These are phyloP conservation scores for Apiospora rasikravindrae DNA, from an alignment of 2,329 filamentous ascomycete species.

Conservation along the genomic window DNA sequence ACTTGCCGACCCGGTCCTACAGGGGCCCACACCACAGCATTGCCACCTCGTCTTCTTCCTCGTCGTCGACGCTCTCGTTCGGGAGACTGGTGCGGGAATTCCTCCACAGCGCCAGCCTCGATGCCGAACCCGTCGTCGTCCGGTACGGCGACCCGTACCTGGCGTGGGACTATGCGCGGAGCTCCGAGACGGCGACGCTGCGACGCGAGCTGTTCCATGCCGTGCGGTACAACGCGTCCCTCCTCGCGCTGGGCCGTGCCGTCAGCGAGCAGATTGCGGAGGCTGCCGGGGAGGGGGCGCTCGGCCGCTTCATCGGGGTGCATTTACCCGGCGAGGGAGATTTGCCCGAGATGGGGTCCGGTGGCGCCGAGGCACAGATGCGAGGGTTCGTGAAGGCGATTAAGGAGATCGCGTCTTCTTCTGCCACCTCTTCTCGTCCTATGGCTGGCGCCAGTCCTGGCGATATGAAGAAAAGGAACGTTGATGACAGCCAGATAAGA, in stretches of 20 bases:
- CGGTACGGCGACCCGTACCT: slow-evolving; percentile 19
- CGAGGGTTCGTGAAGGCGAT: background rate
- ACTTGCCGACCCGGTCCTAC: background rate
- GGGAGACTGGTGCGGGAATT: background rate
- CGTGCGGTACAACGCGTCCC: slow-evolving; percentile 13
- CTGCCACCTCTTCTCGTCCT: background rate
- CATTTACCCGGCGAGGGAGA: background rate
- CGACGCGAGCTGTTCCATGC: slow-evolving; percentile 20
- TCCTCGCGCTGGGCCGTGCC: slow-evolving; percentile 6
- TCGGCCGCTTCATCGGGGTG: background rate
- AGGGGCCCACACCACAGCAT: background rate
- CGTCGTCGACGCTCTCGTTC: background rate
- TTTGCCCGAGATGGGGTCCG: background rate
- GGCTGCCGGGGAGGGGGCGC: background rate
- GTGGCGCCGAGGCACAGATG: background rate
- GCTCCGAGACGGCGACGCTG: slow-evolving; percentile 18
- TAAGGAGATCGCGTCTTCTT: background rate
- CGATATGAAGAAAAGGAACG: background rate
- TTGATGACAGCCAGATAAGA: background rate
- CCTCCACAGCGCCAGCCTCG: background rate
- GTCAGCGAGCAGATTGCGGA: background rate
- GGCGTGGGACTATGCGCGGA: slow-evolving; percentile 20
- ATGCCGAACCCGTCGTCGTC: slow-evolving; percentile 17
- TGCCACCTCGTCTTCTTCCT: background rate
- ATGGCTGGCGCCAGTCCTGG: background rate